phyloP scores from a whole-genome alignment of 805 yeast genomes.

The Saccharomycopsis oosterbeekiorum region DNA sequence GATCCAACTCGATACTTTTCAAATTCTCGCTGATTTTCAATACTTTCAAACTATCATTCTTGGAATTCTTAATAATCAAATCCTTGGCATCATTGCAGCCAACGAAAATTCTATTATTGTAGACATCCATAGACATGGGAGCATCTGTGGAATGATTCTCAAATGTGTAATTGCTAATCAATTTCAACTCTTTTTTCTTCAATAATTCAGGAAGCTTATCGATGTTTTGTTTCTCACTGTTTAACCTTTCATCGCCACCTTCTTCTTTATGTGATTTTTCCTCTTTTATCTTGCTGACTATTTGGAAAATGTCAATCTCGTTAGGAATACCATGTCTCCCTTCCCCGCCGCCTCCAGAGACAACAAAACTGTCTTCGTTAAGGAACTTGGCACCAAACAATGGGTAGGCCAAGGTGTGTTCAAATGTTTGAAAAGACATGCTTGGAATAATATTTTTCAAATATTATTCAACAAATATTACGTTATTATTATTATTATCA shows the following conservation, averaged over 20 bases:
- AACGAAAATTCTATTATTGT: slow-evolving; percentile 41
- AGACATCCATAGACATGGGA: slow-evolving; percentile 45
- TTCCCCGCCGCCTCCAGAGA: slow-evolving; percentile 95
- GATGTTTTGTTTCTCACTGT: background rate
- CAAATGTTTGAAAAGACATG: slow-evolving; percentile 11
- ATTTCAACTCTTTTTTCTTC: slow-evolving; percentile 9
- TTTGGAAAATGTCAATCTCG: slow-evolving; percentile 34
- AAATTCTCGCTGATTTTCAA: slow-evolving; percentile 20
- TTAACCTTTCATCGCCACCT: background rate
- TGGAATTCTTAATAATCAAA: slow-evolving; percentile 34
- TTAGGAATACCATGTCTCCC: slow-evolving; percentile 87
- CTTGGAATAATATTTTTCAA: background rate
- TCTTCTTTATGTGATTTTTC: background rate
- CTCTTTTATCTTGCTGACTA: background rate
- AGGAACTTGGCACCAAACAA: slow-evolving; percentile 69
- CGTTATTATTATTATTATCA: background rate
- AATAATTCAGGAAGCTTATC: slow-evolving; percentile 7
- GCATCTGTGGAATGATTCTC: slow-evolving; percentile 40
- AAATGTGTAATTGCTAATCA: slow-evolving; percentile 2
- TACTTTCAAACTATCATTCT: slow-evolving; percentile 37
- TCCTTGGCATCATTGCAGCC: slow-evolving; percentile 67
- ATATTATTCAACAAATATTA: background rate
- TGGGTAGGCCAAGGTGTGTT: slow-evolving; percentile 49
- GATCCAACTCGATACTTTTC: background rate
- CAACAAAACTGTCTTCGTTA: slow-evolving; percentile 47